These are phyloP conservation scores for Thelonectria blattea DNA, from an alignment of 2,329 filamentous ascomycete genomes.

Conservation along the genomic window DNA sequence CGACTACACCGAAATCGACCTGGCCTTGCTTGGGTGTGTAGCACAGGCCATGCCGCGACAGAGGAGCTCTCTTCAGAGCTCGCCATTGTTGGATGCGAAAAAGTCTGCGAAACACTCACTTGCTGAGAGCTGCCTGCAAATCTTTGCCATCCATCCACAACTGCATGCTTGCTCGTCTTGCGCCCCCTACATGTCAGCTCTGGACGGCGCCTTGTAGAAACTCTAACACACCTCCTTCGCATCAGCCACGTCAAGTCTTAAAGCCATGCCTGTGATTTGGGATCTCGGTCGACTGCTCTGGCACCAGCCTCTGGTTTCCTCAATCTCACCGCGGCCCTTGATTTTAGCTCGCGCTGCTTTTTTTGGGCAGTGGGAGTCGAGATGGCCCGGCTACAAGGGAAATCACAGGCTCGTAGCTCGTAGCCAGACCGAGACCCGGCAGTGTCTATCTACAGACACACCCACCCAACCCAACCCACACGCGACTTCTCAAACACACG, in stretches of 20 bases:
- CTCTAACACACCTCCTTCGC: background rate
- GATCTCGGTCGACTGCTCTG: background rate
- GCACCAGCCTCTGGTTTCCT: background rate
- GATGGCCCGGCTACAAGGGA: background rate
- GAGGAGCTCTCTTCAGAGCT: background rate
- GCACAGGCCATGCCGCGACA: background rate
- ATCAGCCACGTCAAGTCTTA: conserved; percentile 1
- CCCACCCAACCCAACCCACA: conserved; percentile 1
- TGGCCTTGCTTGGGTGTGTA: background rate
- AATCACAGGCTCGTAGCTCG: background rate
- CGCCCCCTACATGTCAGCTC: conserved; percentile 5
- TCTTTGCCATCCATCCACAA: background rate
- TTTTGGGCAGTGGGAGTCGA: background rate
- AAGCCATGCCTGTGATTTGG: background rate
- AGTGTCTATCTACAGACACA: background rate
- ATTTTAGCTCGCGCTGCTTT: background rate
- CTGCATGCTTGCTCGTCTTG: background rate
- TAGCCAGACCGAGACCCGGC: background rate
- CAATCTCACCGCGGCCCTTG: background rate
- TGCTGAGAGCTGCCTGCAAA: background rate
- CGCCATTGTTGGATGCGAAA: background rate
- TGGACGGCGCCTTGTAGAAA: background rate
- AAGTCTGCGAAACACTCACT: background rate
- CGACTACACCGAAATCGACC: background rate
- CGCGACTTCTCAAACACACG: background rate